Conservation (phyloP, 192 early-diverging fungal genomes). For the Coemansia sp. region DNA sequence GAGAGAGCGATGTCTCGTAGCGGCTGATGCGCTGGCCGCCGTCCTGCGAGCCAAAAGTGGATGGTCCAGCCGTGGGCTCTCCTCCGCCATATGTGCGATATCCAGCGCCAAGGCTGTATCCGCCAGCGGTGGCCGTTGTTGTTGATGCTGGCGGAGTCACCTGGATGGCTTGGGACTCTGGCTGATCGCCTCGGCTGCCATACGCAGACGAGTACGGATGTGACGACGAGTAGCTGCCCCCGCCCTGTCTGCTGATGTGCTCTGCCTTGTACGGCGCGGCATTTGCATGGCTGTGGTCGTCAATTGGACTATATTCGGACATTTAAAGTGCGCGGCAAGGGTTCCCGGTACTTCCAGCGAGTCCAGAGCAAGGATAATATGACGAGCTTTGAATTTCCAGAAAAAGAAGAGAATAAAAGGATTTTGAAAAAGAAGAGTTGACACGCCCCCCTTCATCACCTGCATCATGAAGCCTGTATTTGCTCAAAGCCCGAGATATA, state of each 20-base stretch:
- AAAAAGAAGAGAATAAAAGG: no score
- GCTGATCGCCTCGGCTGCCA: not conserved
- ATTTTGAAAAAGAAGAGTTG: no score
- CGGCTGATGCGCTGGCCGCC: conserved; percentile 69
- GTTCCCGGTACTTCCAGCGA: not conserved
- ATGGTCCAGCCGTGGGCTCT: conserved; percentile 42
- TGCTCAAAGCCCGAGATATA: no score
- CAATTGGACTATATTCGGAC: conserved; percentile 44
- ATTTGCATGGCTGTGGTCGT: conserved; percentile 17
- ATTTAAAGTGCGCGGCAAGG: conserved; percentile 18
- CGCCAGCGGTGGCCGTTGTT: conserved; percentile 1
- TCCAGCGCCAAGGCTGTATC: not conserved
- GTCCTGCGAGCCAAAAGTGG: conserved; percentile 48
- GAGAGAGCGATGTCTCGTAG: conserved; percentile 68
- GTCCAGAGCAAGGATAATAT: conserved; percentile 2
- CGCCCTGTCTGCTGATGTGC: conserved; percentile 14
- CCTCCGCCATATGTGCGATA: conserved; percentile 14
- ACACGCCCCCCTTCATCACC: no score
- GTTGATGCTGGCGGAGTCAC: conserved; percentile 6
- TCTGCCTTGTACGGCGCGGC: conserved; percentile 4
- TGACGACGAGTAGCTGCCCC: conserved; percentile 17
- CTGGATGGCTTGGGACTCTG: conserved; percentile 30
- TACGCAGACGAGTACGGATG: conserved; percentile 38
- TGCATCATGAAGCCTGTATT: no score
- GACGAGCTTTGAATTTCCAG: no score